Conservation (phyloP, 805 yeast genomes). For the Wickerhamiella galacta region DNA sequence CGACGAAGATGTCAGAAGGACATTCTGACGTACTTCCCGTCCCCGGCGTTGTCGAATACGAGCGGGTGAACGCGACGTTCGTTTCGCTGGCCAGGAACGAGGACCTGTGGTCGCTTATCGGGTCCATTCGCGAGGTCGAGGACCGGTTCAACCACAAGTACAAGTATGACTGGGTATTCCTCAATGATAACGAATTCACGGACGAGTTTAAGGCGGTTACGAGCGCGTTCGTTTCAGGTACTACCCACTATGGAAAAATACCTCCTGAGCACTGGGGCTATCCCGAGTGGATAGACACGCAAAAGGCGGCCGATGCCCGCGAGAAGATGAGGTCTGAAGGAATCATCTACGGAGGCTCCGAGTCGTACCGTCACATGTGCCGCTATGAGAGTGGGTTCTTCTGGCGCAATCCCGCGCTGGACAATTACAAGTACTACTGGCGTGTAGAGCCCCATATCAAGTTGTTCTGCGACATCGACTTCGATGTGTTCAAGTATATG, state of each 20-base stretch:
- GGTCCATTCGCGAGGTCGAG: conserved; percentile 54
- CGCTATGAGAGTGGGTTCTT: conserved; percentile 75
- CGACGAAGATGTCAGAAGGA: conserved; percentile 1
- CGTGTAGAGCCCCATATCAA: conserved; percentile 75
- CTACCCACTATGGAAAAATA: conserved; percentile 51
- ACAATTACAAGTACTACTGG: conserved; percentile 77
- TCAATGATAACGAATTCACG: conserved; percentile 63
- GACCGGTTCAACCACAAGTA: conserved; percentile 61
- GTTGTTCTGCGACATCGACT: conserved; percentile 59
- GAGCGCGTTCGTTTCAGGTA: conserved; percentile 42
- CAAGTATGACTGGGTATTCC: conserved; percentile 84
- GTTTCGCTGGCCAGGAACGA: conserved; percentile 50
- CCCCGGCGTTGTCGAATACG: conserved; percentile 2
- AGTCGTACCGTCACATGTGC: conserved; percentile 79
- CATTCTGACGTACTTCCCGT: conserved; percentile 3
- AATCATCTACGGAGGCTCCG: conserved; percentile 60
- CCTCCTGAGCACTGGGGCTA: conserved; percentile 74
- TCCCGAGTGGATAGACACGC: conserved; percentile 65
- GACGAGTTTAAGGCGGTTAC: conserved; percentile 50
- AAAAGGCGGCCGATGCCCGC: conserved; percentile 48
- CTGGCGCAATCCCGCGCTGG: conserved; percentile 51
- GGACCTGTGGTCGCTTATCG: conserved; percentile 41
- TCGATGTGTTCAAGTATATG: conserved; percentile 71
- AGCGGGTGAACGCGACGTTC: conserved; percentile 28
- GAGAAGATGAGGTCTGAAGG: conserved; percentile 34